Evolutionary conservation across 352 stramenopile genomes (phyloP), one percentile per base, ranked within the genome.

Genomic region (Plasmopara muralis): DNA sequence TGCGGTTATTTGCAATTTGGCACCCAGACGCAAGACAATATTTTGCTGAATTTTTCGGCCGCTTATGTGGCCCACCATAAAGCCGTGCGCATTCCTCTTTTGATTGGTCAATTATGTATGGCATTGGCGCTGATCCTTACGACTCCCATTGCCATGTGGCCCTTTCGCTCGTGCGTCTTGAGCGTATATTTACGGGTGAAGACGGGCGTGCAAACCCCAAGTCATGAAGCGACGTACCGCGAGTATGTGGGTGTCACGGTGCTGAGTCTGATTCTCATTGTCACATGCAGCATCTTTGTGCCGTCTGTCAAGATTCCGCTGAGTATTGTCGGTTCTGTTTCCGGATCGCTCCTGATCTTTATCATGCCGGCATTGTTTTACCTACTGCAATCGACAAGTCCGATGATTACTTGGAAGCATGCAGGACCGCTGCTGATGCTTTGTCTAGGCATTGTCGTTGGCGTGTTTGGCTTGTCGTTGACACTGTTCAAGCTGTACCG

Each of bases 321-420:
- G 31, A 87, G 74, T 47, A 89, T 89, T 53, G 79, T 90, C 18
- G 79, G 79, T 30, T 87, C 74, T 5, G 77, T 83, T 33, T 83
- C 75, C 2, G 77, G 79, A n/a, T 90, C 79, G 51, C 53, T 90
- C 29, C 53, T 90, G 45, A 90, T 90, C 53, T 88, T 88, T 60
- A 78, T 90, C 52, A 81, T 90, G 74, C 77, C 79, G 39, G 75
- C 79, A 34, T 62, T 90, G 43, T 90, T 88, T 57, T 90, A 66
- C 67, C 64, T 88, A 60, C 52, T 90, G 53, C 79, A 83, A 54
- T 70, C 68, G 15, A 58, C 44, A 6, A 60, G 68, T 1, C 64
- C 72, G 2, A 47, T 87, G 4, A 9, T 85, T 0, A 76, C 70
- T 28, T 50, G 60, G 9, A 39, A 62, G 28, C 68, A 89, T 50